Evolutionary conservation across 495 filamentous ascomycete species (phyloP).

Genomic region (Schizothecium vesticola): DNA sequence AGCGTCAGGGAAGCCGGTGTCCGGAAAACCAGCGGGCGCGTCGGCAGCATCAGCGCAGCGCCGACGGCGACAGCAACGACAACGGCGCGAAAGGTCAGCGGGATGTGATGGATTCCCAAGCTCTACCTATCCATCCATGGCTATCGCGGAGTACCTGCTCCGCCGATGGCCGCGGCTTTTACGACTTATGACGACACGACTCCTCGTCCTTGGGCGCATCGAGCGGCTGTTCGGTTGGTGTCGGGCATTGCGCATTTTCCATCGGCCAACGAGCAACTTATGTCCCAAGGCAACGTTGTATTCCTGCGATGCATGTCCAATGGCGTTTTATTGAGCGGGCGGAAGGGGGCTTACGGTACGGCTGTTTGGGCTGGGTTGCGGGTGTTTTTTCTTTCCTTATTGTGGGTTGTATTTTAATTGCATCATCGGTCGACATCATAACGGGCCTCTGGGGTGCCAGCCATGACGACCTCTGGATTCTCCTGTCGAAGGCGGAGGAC

Average conservation of each 20-base stretch:
- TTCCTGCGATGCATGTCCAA: constrained; percentile 8
- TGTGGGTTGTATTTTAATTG: neutral
- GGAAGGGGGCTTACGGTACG: neutral
- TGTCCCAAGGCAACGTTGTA: constrained; percentile 4
- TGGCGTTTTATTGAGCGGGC: constrained; percentile 2
- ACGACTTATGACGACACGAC: constrained; percentile 16
- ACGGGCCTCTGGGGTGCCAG: neutral
- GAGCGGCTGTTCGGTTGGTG: constrained; percentile 7
- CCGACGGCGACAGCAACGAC: constrained; percentile 25
- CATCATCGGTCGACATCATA: neutral
- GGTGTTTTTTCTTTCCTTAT: neutral
- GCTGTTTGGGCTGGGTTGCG: neutral
- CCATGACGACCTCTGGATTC: neutral
- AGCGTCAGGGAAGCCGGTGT: constrained; percentile 55
- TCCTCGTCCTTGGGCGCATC: constrained; percentile 4
- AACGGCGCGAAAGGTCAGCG: constrained; percentile 41
- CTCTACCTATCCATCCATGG: neutral
- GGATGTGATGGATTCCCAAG: constrained; percentile 11
- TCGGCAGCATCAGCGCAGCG: constrained; percentile 65
- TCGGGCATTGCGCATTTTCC: neutral
- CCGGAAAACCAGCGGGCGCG: constrained; percentile 85
- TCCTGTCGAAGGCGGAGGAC: neutral
- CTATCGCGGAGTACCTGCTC: neutral
- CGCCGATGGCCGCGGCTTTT: constrained; percentile 1
- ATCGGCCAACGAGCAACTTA: neutral